Conservation (phyloP, 2,329 filamentous ascomycete genomes). For the Fusarium palustre region DNA sequence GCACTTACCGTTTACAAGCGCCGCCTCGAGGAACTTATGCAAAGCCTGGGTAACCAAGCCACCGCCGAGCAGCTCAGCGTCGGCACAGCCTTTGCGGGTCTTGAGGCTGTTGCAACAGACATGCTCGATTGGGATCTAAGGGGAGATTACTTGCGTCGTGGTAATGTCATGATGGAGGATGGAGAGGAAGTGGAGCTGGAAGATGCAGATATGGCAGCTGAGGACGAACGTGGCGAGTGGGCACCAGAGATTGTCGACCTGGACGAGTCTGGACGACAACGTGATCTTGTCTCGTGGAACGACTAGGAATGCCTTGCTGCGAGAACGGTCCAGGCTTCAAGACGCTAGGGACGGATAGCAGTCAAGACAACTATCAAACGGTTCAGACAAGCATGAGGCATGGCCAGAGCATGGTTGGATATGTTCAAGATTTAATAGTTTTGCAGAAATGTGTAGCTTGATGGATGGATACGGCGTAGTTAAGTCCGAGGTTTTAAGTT, state of each 20-base stretch:
- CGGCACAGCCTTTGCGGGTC: constrained; percentile 58
- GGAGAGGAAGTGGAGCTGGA: constrained; percentile 62
- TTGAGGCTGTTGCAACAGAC: constrained; percentile 49
- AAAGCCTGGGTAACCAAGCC: constrained; percentile 50
- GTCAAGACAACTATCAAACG: neutral
- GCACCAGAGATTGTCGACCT: constrained; percentile 65
- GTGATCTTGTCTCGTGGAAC: constrained; percentile 64
- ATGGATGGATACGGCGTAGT: neutral
- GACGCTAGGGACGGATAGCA: neutral
- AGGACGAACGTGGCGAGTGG: constrained; percentile 66
- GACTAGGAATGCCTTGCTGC: constrained; percentile 43
- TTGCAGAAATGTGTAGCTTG: neutral
- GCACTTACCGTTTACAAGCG: constrained; percentile 67
- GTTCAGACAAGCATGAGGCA: neutral
- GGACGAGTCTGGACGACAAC: constrained; percentile 64
- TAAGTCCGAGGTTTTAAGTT: neutral
- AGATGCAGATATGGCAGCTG: constrained; percentile 63
- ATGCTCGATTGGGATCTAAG: constrained; percentile 68
- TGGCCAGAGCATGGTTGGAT: neutral
- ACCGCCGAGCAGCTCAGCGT: constrained; percentile 58
- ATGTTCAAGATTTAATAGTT: neutral
- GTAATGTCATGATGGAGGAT: constrained; percentile 64
- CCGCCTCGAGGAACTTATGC: constrained; percentile 62
- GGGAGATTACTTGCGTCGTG: constrained; percentile 61
- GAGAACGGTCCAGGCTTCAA: constrained; percentile 5